Base-by-base conservation (phyloP, 2,329 filamentous ascomycete species). In the Westerdykella sp. region DNA sequence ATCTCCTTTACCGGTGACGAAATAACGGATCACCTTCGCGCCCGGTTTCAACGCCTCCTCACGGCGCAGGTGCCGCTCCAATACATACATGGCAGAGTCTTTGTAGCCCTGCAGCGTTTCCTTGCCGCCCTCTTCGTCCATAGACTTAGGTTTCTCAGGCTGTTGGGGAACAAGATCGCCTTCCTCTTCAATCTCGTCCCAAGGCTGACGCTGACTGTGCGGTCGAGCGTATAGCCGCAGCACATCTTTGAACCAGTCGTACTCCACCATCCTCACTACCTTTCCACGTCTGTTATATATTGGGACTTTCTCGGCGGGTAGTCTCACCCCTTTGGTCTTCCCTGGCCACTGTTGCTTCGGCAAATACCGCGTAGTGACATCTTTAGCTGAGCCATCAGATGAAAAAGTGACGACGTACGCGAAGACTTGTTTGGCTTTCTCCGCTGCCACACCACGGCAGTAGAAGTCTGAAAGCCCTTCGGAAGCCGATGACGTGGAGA, bases 361-460 rank as follows among this genome's bases (percentile, higher is more conserved):
- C 6, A 98, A 71, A 63, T 98, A 98, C 22, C 93, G 80, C 10
- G 93, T 83, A 0, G 93, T 98, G 13, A 98, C 85, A 62, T 98
- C 93, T 63, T 97, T 97, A 11, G 88, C 90, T 0, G 88, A 90
- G 2, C 87, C 87, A 60, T 97, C 90, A 3, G 79, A 69, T 0
- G 86, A 87, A 66, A 86, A 87, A 0, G 85, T 90, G 15, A 97
- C 74, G 2, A 95, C 78, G 58, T 98, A 98, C 37, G 87, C 86
- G 58, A 95, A 88, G 11, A 95, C 80, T 64, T 97, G 91, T 54
- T 87, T 91, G 0, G 85, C 81, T 56, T 85, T 88, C 28, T 95
- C 88, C 1, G 90, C 88, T 60, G 85, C 87, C 30, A 75, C 78
- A 5, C 91, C 90, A 12, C 88, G 82, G 12, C 90, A 87, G 56